Conservation (phyloP, 306 rosid genomes). For the Rosa persica region DNA sequence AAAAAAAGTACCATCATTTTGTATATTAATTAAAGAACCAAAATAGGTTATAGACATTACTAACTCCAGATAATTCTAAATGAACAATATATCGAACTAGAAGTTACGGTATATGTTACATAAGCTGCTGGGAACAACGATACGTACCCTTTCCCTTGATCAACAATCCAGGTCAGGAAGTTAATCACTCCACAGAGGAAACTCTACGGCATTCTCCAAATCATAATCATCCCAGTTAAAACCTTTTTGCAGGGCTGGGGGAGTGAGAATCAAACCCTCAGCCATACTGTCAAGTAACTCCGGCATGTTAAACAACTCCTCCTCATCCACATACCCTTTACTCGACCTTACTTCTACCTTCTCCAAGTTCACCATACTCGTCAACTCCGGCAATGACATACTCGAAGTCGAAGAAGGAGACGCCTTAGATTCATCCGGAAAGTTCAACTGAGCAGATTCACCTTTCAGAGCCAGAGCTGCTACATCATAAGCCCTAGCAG, state of each 20-base stretch:
- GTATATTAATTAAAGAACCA: not conserved
- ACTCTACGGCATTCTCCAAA: constrained; percentile 1
- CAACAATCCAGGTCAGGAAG: not conserved
- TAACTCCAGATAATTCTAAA: not conserved
- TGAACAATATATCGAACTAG: not conserved
- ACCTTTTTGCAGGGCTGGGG: constrained; percentile 36
- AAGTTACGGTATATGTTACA: not conserved
- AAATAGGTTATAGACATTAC: not conserved
- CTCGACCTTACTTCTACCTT: constrained; percentile 5
- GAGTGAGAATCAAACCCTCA: constrained; percentile 50
- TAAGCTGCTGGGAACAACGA: not conserved
- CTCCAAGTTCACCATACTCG: not conserved
- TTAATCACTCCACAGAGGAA: constrained; percentile 33
- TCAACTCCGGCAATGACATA: constrained; percentile 19
- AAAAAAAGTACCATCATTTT: not conserved
- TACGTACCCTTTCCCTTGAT: not conserved
- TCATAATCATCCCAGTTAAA: constrained; percentile 34
- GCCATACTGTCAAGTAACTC: constrained; percentile 43
- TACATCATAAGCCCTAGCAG: constrained; percentile 69
- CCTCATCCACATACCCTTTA: constrained; percentile 36
- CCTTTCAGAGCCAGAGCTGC: constrained; percentile 61
- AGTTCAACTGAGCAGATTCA: constrained; percentile 45
- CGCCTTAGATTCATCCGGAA: constrained; percentile 29
- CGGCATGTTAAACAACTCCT: constrained; percentile 49
- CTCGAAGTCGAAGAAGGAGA: constrained; percentile 13